These are phyloP conservation scores for Eucalyptus rudis DNA, from an alignment of 345 rosid species.

Conservation along the genomic window DNA sequence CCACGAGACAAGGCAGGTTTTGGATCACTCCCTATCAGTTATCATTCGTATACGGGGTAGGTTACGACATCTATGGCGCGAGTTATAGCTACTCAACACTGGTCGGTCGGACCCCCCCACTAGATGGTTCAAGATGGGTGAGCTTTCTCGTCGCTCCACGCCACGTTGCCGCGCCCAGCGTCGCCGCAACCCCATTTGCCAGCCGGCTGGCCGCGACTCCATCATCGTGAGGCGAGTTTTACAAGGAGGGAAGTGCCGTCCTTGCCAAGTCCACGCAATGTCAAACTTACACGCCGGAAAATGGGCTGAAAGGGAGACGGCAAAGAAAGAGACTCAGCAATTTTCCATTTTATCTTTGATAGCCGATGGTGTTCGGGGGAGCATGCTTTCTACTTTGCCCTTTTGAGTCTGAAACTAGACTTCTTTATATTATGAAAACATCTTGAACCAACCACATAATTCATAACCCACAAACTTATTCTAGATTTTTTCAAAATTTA, in stretches of 20 bases:
- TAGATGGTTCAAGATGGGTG: neutral
- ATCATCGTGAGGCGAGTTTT: neutral
- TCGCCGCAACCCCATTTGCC: neutral
- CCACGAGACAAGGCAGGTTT: neutral
- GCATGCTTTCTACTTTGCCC: neutral
- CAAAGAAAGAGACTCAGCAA: neutral
- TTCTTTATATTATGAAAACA: neutral
- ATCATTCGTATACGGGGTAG: neutral
- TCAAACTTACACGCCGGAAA: neutral
- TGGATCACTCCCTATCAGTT: neutral
- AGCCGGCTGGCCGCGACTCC: neutral
- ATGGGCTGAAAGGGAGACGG: neutral
- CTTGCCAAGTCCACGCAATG: neutral
- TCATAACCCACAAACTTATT: neutral
- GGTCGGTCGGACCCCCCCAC: neutral
- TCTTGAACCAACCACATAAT: neutral
- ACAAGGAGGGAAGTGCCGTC: neutral
- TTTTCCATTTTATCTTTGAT: neutral
- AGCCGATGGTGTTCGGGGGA: neutral
- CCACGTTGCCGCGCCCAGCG: neutral
- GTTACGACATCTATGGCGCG: accelerated
- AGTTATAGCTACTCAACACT: neutral
- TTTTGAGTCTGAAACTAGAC: neutral
- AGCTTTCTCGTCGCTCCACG: neutral
- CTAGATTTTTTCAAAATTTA: neutral